A percentile compares a stretch with the other conserved stretches of the same genome.
phyloP scores from a whole-genome alignment of 306 rosid species.

The Corylus heterophylla region DNA sequence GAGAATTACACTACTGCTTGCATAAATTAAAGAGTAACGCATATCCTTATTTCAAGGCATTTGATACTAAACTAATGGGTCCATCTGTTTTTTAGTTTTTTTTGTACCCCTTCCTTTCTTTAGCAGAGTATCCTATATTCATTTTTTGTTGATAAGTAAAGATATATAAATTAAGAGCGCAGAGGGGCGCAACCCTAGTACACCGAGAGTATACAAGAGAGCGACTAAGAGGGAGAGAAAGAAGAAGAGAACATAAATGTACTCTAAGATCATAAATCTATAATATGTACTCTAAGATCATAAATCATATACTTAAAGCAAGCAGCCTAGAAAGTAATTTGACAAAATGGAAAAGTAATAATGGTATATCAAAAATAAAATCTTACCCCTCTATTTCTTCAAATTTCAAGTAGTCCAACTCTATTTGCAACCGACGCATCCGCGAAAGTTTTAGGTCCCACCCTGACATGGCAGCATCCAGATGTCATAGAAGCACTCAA shows the following conservation, averaged over 20 bases:
- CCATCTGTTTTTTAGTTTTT: conserved; percentile 1
- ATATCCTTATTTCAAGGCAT: background rate
- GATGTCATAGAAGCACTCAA: conserved; percentile 33
- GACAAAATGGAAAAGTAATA: conserved; percentile 14
- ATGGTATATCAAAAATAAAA: conserved; percentile 25
- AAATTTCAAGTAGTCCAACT: conserved; percentile 83
- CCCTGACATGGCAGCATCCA: conserved; percentile 58
- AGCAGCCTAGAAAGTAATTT: conserved; percentile 6
- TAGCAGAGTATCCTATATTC: background rate
- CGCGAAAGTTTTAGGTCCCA: conserved; percentile 87
- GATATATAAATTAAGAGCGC: no score
- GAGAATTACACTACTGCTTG: background rate
- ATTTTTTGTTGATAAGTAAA: no score
- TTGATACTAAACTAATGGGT: background rate
- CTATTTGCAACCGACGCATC: conserved; percentile 73
- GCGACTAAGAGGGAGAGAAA: no score
- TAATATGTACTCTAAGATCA: background rate
- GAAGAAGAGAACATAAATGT: no score
- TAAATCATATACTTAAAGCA: background rate
- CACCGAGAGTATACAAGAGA: no score
- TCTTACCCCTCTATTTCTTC: conserved; percentile 82
- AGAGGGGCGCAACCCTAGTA: no score
- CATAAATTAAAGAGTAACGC: background rate
- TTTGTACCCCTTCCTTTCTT: background rate
- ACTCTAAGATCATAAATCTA: background rate